phyloP scores from a whole-genome alignment of 495 filamentous ascomycete genomes.

The Umbilicaria muhlenbergii region DNA sequence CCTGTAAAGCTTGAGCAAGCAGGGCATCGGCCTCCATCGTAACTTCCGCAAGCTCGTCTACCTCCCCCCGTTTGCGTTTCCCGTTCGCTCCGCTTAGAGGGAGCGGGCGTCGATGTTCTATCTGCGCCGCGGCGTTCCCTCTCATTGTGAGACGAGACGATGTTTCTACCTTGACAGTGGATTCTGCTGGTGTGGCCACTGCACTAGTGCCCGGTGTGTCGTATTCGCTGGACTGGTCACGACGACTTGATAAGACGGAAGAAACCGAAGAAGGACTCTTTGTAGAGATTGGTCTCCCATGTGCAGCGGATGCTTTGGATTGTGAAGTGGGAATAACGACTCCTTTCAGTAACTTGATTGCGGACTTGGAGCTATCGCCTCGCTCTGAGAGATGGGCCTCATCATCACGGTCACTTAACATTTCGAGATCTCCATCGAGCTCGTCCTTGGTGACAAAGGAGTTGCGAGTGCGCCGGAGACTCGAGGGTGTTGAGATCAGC shows the following conservation, averaged over 20 bases:
- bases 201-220: constrained; percentile 69
- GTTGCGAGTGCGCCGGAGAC: too few relatives aligned
- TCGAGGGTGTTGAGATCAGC: too few relatives aligned
- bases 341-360: constrained; percentile 14
- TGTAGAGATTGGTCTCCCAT: constrained; percentile 11
- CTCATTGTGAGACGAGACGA: constrained; percentile 18
- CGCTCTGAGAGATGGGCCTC: too few relatives aligned
- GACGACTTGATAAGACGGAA: constrained; percentile 15
- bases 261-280: constrained; percentile 18
- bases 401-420: too few relatives aligned
- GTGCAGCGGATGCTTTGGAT: constrained; percentile 9
- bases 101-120: constrained; percentile 25
- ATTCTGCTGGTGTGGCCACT: constrained; percentile 38
- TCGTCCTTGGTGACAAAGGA: too few relatives aligned
- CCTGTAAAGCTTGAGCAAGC: constrained; percentile 43
- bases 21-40: constrained; percentile 33
- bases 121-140: constrained; percentile 24
- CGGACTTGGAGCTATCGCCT: too few relatives aligned
- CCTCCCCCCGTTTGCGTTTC: constrained; percentile 21
- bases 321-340: constrained; percentile 27
- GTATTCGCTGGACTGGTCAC: constrained; percentile 40
- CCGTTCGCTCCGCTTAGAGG: constrained; percentile 15
- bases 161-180: constrained; percentile 14
- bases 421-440: too few relatives aligned
- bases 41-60: constrained; percentile 16